phyloP scores from a whole-genome alignment of 148 eudicot species.

The Linanthus parryae region DNA sequence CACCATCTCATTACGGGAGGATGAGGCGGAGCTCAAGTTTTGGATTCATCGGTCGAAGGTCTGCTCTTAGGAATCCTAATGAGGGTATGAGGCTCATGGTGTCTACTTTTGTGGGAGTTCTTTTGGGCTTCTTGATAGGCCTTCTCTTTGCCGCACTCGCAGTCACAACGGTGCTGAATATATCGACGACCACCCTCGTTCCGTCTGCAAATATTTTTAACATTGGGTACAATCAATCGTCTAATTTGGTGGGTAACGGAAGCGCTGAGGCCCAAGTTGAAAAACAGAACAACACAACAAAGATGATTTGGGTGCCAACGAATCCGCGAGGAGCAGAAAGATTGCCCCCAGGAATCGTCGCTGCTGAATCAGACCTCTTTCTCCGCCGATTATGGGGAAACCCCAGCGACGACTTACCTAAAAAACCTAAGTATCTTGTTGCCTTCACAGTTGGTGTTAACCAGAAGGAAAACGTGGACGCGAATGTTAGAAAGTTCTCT shows the following conservation, averaged over 20 bases:
- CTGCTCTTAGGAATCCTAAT: slow-evolving; percentile 1
- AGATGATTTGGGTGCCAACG: slow-evolving; percentile 7
- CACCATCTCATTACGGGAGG: too few relatives aligned
- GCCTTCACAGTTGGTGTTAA: slow-evolving; percentile 7
- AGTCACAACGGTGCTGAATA: not conserved
- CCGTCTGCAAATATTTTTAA: not conserved
- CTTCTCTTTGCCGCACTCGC: not conserved
- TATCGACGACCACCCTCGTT: not conserved
- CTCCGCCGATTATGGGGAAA: slow-evolving; percentile 7
- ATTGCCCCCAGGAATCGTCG: slow-evolving; percentile 7
- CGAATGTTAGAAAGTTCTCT: slow-evolving; percentile 4
- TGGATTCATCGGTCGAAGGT: too few relatives aligned
- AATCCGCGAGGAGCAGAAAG: slow-evolving; percentile 10
- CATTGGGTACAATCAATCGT: not conserved
- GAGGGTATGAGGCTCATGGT: slow-evolving; percentile 4
- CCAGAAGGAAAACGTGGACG: slow-evolving; percentile 6
- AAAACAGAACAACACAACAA: not conserved
- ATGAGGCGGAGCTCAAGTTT: too few relatives aligned
- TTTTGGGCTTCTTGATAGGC: slow-evolving; percentile 8
- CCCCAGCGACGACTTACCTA: slow-evolving; percentile 4
- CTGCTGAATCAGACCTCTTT: slow-evolving; percentile 1
- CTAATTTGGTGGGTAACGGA: not conserved
- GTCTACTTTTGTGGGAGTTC: not conserved
- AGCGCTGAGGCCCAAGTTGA: not conserved
- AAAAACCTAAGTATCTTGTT: slow-evolving; percentile 10